These are phyloP conservation scores for Ophiocordyceps polyrhachis-furcata DNA, from an alignment of 2,329 filamentous ascomycete genomes.

Conservation along the genomic window DNA sequence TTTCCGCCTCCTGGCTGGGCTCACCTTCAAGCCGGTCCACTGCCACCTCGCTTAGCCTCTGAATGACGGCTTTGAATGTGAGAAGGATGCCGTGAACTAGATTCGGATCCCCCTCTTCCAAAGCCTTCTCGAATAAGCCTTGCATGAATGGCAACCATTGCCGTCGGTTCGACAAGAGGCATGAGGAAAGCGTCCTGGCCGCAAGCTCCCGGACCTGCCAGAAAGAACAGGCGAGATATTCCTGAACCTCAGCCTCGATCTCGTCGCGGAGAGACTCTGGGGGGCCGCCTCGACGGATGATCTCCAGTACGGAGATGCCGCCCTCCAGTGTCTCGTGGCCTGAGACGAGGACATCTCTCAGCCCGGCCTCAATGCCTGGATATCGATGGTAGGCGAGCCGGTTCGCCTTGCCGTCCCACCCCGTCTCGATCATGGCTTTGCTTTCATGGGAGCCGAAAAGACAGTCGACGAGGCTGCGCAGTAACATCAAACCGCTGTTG, in stretches of 20 bases:
- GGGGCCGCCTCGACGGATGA: conserved; percentile 53
- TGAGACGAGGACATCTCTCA: conserved; percentile 41
- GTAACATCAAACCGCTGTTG: conserved; percentile 79
- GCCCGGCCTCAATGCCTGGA: conserved; percentile 41
- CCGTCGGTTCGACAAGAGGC: conserved; percentile 26
- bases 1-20: not conserved
- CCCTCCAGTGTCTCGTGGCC: conserved; percentile 36
- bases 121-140: conserved; percentile 15
- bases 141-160: conserved; percentile 26
- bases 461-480: conserved; percentile 67
- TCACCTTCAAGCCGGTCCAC: conserved; percentile 23
- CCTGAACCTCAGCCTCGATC: conserved; percentile 38
- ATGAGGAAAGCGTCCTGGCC: conserved; percentile 50
- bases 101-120: conserved; percentile 24
- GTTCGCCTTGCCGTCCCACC: conserved; percentile 44
- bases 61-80: conserved; percentile 35
- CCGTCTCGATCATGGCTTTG: conserved; percentile 40
- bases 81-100: conserved; percentile 39
- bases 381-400: conserved; percentile 54
- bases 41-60: conserved; percentile 30
- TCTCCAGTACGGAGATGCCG: conserved; percentile 69
- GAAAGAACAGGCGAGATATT: conserved; percentile 47
- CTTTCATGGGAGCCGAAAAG: conserved; percentile 60
- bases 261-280: conserved; percentile 35
- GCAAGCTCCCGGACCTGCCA: conserved; percentile 76